Base-by-base conservation (phyloP, 139 green algal species). In the Asterochloris erici region DNA sequence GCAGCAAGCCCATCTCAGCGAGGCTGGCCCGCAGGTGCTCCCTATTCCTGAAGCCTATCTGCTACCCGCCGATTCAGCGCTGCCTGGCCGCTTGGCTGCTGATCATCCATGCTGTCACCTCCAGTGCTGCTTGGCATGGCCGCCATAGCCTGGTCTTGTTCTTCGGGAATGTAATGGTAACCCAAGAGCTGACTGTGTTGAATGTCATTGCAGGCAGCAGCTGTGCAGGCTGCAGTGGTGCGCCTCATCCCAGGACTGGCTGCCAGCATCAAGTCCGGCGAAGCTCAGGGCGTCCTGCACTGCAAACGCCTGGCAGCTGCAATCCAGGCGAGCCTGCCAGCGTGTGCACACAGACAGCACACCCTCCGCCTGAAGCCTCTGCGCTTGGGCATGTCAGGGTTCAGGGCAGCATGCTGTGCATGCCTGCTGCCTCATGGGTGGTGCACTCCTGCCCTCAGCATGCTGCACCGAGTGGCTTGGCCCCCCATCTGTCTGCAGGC, bases 221-320 rank as follows among this genome's bases (percentile, higher is more conserved):
- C 68, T 10, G 24, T 83, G 38, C 19, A 28, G 14, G 11, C 19
- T 16, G 63, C 91, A 47, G 70, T 90, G 68, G 69, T 83, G 38
- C 74, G 74, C 2, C 71, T 91, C 74, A 68, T 87, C 17, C 68
- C 79, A 0, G 83, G 84, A 9, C 80, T 95, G 79, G 78, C 83
- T 0, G 26, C 61, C 0, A 85, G 87, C 4, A 84, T 94, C 14
- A 78, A 83, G 62, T 17, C 23, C 12, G 83, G 91, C 28, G 87
- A 93, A 60, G 68, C 69, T 11, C n/a, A 60, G 10, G 89, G 84
- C 17, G 78, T 71, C 29, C 66, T 90, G 83, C 84, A 87, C 64
- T 88, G 85, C 11, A 86, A 86, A 62, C 86, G 89, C 73, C 85
- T 93, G 24, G 85, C 85, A 60, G 90, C 87, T 47, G 90, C 90